Base-by-base conservation (phyloP, 108 stramenopile genomes). In the Skeletonema potamos region DNA sequence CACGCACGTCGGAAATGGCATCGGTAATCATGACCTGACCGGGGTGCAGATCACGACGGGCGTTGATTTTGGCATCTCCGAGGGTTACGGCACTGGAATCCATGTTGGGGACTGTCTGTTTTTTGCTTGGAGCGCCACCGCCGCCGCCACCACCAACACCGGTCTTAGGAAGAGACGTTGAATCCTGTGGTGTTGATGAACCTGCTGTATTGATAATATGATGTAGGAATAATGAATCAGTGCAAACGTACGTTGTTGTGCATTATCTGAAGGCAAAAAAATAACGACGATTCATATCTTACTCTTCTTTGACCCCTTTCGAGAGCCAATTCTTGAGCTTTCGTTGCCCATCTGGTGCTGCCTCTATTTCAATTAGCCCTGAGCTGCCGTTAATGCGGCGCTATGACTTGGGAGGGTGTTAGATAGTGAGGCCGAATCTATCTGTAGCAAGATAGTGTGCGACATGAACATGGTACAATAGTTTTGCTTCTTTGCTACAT, bases 1-100 rank as follows among this genome's bases (percentile, higher is more conserved):
- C 82, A 1, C 89, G 85, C 28, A 93, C 92, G 76, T 93, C 89
- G n/a, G 85, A 74, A 36, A 93, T 55, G 28, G 82, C 87, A 64
- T 93, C 89, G 26, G 92, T 93, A 64, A 93, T 86, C 85, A 90
- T 87, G 29, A 93, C 86, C 6, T 74, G 84, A 39, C 75, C 70
- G 34, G 75, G 32, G 29, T 83, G 81, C 27, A 73, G 64, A 58
- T 74, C 69, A 8, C 77, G 70, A 62, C 67, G 76, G 15, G 63
- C 64, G 48, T 69, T 69, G 48, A 77, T 77, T 64, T 77, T 77
- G 64, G 69, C 32, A 54, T 77, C 68, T 11, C 76, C 76, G 58
- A 77, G 69, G 29, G 76, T 70, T 13, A 61, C 64, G 17, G 68
- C 76, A 46, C 64, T 66, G 34, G 55, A 62, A 10, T 65, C 69